Conservation (phyloP, 2,329 filamentous ascomycete species). For the Fusarium sp. region DNA sequence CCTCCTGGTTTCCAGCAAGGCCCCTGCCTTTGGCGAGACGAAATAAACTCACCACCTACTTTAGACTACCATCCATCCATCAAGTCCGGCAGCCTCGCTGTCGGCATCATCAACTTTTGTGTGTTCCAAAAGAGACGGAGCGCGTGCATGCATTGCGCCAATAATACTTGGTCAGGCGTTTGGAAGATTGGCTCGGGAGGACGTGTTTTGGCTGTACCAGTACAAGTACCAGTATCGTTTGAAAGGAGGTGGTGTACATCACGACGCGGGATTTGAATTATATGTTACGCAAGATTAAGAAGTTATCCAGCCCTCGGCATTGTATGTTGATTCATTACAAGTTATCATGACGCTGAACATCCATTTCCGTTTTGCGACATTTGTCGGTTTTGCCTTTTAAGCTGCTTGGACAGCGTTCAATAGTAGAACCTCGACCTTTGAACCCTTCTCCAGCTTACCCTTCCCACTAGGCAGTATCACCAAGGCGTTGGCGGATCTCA, state of each 20-base stretch:
- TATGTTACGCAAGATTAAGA: constrained; percentile 42
- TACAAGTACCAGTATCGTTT: constrained; percentile 51
- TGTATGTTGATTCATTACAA: constrained; percentile 36
- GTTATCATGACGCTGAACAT: constrained; percentile 27
- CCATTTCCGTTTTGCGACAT: not conserved
- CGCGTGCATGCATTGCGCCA: constrained; percentile 51
- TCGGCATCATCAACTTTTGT: constrained; percentile 31
- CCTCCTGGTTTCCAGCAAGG: constrained; percentile 86
- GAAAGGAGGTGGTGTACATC: constrained; percentile 50
- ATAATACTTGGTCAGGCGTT: constrained; percentile 55
- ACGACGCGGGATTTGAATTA: constrained; percentile 44
- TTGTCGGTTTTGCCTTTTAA: not conserved
- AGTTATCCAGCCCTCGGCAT: constrained; percentile 28
- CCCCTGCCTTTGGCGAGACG: constrained; percentile 72
- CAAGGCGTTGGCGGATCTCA: constrained; percentile 88
- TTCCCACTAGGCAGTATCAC: constrained; percentile 77
- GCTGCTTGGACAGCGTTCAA: constrained; percentile 66
- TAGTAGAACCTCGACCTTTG: constrained; percentile 79
- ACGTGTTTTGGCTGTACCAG: constrained; percentile 51
- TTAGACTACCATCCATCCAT: constrained; percentile 26
- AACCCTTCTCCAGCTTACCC: constrained; percentile 73
- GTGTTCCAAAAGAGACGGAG: constrained; percentile 41
- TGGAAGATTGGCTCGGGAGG: constrained; percentile 52
- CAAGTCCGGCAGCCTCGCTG: constrained; percentile 26
- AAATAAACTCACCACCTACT: constrained; percentile 27